Conservation (phyloP, 345 rosid genomes). For the Melaleuca alternifolia region DNA sequence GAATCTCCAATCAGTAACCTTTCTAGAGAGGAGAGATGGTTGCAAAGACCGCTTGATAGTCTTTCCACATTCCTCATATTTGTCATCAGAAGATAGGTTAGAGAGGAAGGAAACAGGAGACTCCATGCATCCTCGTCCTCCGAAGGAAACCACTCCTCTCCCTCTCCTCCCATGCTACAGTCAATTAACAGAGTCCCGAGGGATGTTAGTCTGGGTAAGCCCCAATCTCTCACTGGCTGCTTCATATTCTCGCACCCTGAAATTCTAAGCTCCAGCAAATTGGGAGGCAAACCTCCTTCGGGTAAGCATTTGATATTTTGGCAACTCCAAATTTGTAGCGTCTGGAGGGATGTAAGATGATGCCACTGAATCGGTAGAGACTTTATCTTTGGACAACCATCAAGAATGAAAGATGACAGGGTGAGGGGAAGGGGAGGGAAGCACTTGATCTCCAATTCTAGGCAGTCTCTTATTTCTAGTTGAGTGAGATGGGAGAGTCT, state of each 20-base stretch:
- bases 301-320: neutral
- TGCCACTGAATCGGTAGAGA: neutral
- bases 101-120: neutral
- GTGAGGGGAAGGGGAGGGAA: neutral
- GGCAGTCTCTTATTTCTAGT: fast-evolving
- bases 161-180: neutral
- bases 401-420: fast-evolving
- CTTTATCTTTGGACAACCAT: neutral
- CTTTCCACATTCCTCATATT: neutral
- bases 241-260: neutral
- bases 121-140: neutral
- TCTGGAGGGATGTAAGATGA: neutral
- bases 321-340: fast-evolving
- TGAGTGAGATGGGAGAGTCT: neutral
- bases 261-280: fast-evolving
- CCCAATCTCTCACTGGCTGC: neutral
- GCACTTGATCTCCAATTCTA: neutral
- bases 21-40: neutral
- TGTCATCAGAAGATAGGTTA: fast-evolving
- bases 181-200: fast-evolving
- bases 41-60: neutral
- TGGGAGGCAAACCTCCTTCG: neutral
- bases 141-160: neutral
- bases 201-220: neutral
- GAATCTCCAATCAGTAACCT: fast-evolving